Conservation (phyloP, 177 flowering plant species). For the Vitis hybrid region DNA sequence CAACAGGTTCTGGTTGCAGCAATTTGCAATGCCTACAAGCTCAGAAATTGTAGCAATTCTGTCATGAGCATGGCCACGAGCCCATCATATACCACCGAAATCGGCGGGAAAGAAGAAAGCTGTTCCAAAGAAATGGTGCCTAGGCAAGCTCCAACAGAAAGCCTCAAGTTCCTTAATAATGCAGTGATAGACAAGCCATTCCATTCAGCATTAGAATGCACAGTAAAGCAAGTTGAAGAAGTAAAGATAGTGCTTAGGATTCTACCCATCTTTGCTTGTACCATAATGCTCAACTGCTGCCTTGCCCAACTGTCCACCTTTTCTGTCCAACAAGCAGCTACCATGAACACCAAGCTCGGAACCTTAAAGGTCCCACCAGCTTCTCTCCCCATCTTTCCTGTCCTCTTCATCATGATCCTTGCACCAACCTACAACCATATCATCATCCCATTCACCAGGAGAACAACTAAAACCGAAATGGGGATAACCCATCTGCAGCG, state of each 20-base stretch:
- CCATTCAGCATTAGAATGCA: constrained; percentile 44
- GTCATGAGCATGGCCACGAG: constrained; percentile 38
- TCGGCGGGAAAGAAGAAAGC: constrained; percentile 16
- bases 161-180: constrained; percentile 51
- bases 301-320: constrained; percentile 95
- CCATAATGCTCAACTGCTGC: constrained; percentile 90
- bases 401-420: constrained; percentile 73
- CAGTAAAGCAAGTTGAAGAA: constrained; percentile 62
- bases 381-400: constrained; percentile 86
- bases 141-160: constrained; percentile 24
- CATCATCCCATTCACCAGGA: constrained; percentile 63
- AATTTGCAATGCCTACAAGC: constrained; percentile 23
- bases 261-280: constrained; percentile 76
- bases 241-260: constrained; percentile 61
- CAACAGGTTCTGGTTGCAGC: constrained; percentile 64
- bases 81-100: constrained; percentile 24
- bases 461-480: constrained; percentile 56
- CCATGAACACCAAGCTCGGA: constrained; percentile 84
- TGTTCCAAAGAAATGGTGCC: constrained; percentile 9
- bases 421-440: constrained; percentile 75
- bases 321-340: constrained; percentile 91
- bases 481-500: constrained; percentile 78
- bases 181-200: constrained; percentile 37
- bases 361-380: constrained; percentile 74
- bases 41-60: constrained; percentile 38